phyloP scores from a whole-genome alignment of 2,329 filamentous ascomycete species.

The Chalara sp. region DNA sequence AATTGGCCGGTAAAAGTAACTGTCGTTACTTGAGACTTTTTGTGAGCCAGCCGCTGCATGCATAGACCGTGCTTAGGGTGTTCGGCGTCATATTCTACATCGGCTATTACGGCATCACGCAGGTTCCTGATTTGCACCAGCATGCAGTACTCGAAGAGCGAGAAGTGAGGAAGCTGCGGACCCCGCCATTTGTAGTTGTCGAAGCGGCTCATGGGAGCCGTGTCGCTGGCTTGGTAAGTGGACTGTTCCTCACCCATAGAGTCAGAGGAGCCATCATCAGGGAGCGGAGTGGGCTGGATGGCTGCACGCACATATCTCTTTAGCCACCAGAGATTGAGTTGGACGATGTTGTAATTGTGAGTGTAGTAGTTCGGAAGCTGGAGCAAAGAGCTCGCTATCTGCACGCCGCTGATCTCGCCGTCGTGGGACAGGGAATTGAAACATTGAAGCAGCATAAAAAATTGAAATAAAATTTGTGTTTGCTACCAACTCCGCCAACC shows the following conservation, averaged over 20 bases:
- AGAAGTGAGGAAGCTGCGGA: neutral
- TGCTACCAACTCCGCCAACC: too few relatives aligned
- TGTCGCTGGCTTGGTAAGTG: neutral
- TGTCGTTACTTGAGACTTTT: neutral
- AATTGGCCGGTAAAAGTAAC: neutral
- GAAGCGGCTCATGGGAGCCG: neutral
- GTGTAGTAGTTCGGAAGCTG: neutral
- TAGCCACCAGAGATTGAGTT: neutral
- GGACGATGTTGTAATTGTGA: neutral
- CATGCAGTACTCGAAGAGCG: neutral
- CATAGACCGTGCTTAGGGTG: neutral
- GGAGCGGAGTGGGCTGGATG: neutral
- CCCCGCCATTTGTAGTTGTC: neutral
- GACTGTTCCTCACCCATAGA: neutral
- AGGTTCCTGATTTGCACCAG: neutral
- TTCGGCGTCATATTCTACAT: neutral
- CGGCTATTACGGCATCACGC: neutral
- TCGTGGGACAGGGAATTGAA: neutral
- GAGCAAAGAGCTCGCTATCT: neutral
- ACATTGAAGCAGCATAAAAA: neutral
- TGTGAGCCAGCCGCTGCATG: neutral
- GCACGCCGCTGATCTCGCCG: neutral
- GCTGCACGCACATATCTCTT: neutral
- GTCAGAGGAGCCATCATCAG: neutral
- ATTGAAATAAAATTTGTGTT: too few relatives aligned